phyloP scores from a whole-genome alignment of 2,329 filamentous ascomycete genomes.

The Coniochaeta ligniaria region DNA sequence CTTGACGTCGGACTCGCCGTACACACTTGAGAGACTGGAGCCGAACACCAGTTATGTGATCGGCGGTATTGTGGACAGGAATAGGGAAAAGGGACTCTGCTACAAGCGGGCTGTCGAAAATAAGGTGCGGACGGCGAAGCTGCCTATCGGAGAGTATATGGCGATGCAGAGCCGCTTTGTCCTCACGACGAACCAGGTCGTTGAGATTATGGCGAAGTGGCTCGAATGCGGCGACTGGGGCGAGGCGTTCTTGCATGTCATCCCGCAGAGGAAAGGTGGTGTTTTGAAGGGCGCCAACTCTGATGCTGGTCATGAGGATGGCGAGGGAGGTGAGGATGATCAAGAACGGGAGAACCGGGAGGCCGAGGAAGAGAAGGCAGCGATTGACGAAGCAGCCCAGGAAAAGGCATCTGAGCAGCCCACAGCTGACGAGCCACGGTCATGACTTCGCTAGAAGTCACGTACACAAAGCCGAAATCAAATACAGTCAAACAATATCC shows the following conservation, averaged over 20 bases:
- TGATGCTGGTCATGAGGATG: constrained; percentile 16
- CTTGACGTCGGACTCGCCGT: constrained; percentile 82
- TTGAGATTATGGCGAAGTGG: constrained; percentile 95
- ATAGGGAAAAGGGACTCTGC: constrained; percentile 91
- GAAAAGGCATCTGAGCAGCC: background rate
- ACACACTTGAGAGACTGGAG: constrained; percentile 75
- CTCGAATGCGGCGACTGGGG: constrained; percentile 88
- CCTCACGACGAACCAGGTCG: constrained; percentile 88
- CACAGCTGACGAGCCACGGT: background rate
- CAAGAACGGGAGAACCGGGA: constrained; percentile 17
- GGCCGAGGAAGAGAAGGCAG: constrained; percentile 14
- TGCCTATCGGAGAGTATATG: constrained; percentile 95
- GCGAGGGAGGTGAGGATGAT: constrained; percentile 14
- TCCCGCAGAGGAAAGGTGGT: constrained; percentile 85
- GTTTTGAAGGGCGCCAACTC: constrained; percentile 44
- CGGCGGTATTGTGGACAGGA: constrained; percentile 91
- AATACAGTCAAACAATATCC: background rate
- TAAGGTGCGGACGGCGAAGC: constrained; percentile 78
- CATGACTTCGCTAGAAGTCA: background rate
- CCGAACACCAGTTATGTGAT: constrained; percentile 89
- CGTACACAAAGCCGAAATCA: background rate
- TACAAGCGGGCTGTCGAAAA: constrained; percentile 70
- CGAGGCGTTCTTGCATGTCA: constrained; percentile 76
- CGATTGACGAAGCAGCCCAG: too few relatives aligned
- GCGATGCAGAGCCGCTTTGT: constrained; percentile 82